Conservation (phyloP, 2,329 filamentous ascomycete species). For the Apiospora aurea region DNA sequence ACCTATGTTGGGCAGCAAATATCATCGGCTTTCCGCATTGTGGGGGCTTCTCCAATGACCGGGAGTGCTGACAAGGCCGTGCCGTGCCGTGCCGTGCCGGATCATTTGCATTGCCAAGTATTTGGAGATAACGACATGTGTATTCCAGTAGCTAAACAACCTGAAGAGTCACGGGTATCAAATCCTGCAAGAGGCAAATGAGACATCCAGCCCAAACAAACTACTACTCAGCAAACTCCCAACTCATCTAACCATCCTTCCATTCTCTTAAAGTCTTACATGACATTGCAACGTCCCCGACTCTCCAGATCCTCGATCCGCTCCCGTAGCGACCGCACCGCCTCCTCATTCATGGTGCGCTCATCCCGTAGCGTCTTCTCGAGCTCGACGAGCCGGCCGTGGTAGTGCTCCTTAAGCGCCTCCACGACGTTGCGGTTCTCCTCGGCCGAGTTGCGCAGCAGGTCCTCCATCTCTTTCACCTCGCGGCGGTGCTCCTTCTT, state of each 20-base stretch:
- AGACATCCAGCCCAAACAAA: neutral
- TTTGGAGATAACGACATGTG: neutral
- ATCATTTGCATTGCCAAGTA: neutral
- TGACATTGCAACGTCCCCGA: conserved; percentile 34
- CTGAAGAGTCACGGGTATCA: neutral
- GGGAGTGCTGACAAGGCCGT: neutral
- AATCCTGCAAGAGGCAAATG: neutral
- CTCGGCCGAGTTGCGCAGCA: conserved; percentile 34
- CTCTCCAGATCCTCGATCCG: conserved; percentile 37
- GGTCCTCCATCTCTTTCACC: conserved; percentile 15
- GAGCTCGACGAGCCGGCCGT: conserved; percentile 34
- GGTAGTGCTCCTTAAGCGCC: conserved; percentile 39
- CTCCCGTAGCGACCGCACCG: conserved; percentile 34
- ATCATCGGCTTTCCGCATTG: neutral
- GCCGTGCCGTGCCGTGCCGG: neutral
- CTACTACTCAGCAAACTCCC: neutral
- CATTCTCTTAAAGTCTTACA: conserved; percentile 32
- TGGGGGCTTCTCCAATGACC: neutral
- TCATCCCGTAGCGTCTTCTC: conserved; percentile 38
- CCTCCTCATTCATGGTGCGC: conserved; percentile 38
- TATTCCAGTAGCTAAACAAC: neutral
- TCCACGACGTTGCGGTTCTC: conserved; percentile 36
- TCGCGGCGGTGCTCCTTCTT: conserved; percentile 55
- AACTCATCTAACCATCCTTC: neutral
- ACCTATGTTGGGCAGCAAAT: neutral